phyloP scores from a whole-genome alignment of 2,329 filamentous ascomycete genomes.

The Coniochaeta sp. region DNA sequence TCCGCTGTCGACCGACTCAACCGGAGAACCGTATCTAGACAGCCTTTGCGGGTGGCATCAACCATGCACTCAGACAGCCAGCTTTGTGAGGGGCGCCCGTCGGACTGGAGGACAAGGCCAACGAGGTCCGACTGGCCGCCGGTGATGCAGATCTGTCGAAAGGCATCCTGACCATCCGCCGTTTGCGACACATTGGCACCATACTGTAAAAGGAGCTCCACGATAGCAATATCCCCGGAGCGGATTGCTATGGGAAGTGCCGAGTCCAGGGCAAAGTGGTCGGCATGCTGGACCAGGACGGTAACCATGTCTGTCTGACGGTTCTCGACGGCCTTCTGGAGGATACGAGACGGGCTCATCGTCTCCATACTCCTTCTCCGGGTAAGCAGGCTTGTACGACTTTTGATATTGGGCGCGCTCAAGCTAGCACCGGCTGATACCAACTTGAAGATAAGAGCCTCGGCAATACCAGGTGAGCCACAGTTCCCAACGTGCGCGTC shows the following conservation, averaged over 20 bases:
- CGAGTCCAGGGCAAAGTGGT: constrained; percentile 39
- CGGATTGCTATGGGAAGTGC: constrained; percentile 42
- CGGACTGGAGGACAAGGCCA: constrained; percentile 39
- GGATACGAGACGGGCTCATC: constrained; percentile 37
- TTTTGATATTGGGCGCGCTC: constrained; percentile 36
- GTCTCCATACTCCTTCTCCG: constrained; percentile 42
- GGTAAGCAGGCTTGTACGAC: constrained; percentile 37
- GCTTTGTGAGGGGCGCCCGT: constrained; percentile 33
- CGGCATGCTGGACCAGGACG: constrained; percentile 45
- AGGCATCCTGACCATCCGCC: constrained; percentile 43
- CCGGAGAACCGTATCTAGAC: constrained; percentile 39
- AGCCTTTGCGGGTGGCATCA: constrained; percentile 39
- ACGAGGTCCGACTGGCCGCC: constrained; percentile 39
- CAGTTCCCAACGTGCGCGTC: constrained; percentile 38
- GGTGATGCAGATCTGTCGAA: constrained; percentile 40
- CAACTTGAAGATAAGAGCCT: constrained; percentile 44
- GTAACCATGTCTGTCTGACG: constrained; percentile 44
- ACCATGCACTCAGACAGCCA: constrained; percentile 43
- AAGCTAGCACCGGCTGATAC: constrained; percentile 41
- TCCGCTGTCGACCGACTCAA: constrained; percentile 46
- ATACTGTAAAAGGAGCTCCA: constrained; percentile 40
- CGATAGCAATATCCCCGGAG: constrained; percentile 31
- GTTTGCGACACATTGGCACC: constrained; percentile 41
- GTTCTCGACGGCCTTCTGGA: constrained; percentile 42
- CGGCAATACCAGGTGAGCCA: constrained; percentile 47